phyloP scores from a whole-genome alignment of 2,329 filamentous ascomycete genomes.

The Ceratocystis lukuohia region DNA sequence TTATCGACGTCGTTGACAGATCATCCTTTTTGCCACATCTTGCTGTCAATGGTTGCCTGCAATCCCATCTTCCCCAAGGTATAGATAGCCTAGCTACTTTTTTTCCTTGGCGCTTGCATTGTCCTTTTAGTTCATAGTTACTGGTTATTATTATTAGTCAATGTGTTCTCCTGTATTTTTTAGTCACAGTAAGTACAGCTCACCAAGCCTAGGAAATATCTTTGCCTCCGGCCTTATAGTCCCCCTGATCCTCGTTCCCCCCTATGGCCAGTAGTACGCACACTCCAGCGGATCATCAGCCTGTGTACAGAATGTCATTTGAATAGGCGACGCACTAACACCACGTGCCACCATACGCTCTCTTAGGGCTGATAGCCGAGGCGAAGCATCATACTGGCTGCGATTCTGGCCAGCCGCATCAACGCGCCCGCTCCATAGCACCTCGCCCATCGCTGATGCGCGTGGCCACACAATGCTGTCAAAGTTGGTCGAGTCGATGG shows the following conservation, averaged over 20 bases:
- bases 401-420: constrained; percentile 55
- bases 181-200: background rate
- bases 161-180: background rate
- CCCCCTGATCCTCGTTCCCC: background rate
- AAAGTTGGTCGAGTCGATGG: constrained; percentile 59
- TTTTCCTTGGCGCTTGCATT: background rate
- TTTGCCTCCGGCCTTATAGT: background rate
- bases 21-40: background rate
- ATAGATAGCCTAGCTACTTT: background rate
- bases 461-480: constrained; percentile 70
- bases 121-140: too few relatives aligned
- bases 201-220: background rate
- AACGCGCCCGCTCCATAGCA: constrained; percentile 62
- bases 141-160: background rate
- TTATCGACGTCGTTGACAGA: too few relatives aligned
- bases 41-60: background rate
- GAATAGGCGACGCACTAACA: constrained; percentile 48
- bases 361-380: constrained; percentile 59
- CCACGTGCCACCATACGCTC: constrained; percentile 60
- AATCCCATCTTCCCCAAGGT: too few relatives aligned
- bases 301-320: constrained; percentile 62
- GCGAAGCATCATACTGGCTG: constrained; percentile 55
- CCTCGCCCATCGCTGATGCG: constrained; percentile 58
- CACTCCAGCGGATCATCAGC: constrained; percentile 29
- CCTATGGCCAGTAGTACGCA: constrained; percentile 15